Base-by-base conservation (phyloP, 78 protist genomes). In the Dictyostelium purpureum region DNA sequence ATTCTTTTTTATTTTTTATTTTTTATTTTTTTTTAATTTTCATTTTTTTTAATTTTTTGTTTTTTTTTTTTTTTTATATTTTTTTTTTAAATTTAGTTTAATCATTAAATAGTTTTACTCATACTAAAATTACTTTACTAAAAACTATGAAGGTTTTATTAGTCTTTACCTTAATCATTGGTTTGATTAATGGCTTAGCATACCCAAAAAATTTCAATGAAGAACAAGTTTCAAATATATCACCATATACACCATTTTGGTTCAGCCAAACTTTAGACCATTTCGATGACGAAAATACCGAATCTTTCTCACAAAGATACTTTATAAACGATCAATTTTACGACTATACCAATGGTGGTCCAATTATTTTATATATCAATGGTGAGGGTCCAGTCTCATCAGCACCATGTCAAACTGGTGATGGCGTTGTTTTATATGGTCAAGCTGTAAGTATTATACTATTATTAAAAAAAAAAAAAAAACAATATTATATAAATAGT, bases 351-450 rank as follows among this genome's bases (percentile, higher is more conserved):
- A 28, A 54, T 0, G 94, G 88, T 45, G 94, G 94, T 18, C 82
- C 81, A 38, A 54, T 89, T 35, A 51, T 89, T 40, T 65, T 89
- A 40, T 89, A 89, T 16, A 89, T 77, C 1, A 43, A 70, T 87
- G 94, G 94, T n/a, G 94, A 89, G 37, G 94, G 94, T 18, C 94
- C 94, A 35, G 94, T 89, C 6, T 47, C 24, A 18, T 26, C 49
- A 12, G 74, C 94, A 71, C 94, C 94, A 18, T 35, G 42, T 52
- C 5, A 14, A 47, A 24, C 56, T 7, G 43, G 19, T 24, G 87
- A 89, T 67, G 87, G 49, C 24, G 76, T 69, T 14, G 94, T 89
- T 9, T 43, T 57, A 3, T 69, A 73, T 54, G 94, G 89, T 26
- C 52, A 89, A 49, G 82, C 40, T n/a, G n/a, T 63, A 49, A 43